phyloP scores from a whole-genome alignment of 257 asterid genomes.

The Solanum stenotomum region DNA sequence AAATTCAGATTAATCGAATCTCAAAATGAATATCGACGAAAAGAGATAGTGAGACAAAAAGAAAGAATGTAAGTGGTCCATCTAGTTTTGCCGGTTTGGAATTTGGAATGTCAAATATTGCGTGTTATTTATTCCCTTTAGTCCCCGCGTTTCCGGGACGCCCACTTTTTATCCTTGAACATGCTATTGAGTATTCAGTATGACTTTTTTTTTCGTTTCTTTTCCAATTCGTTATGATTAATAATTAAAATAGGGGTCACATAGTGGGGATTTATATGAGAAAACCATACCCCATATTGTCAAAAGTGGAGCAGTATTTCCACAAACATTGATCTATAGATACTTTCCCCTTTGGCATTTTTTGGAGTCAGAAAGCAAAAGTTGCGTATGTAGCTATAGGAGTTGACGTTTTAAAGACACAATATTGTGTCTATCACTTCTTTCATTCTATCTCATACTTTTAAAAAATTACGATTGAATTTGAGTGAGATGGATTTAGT shows the following conservation, averaged over 20 bases:
- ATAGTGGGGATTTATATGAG: neutral
- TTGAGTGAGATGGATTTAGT: neutral
- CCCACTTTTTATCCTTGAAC: neutral
- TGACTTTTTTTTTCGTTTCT: neutral
- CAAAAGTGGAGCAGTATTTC: neutral
- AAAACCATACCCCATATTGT: neutral
- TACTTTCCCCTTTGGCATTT: neutral
- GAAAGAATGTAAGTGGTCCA: constrained; percentile 13
- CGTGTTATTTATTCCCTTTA: neutral
- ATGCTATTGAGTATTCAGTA: neutral
- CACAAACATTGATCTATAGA: neutral
- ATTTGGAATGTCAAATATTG: neutral
- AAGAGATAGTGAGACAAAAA: neutral
- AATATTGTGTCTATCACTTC: neutral
- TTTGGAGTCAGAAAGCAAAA: neutral
- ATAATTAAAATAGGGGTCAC: neutral
- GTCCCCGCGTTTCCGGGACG: neutral
- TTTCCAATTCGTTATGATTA: neutral
- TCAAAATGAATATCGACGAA: neutral
- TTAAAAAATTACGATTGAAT: rapidly evolving
- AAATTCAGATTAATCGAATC: rapidly evolving
- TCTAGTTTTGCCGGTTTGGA: neutral
- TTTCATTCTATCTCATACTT: neutral
- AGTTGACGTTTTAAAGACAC: constrained; percentile 38
- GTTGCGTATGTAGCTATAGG: constrained; percentile 9